Conservation (phyloP, 176 grass and related monocot species). For the Saccharum spontaneum region DNA sequence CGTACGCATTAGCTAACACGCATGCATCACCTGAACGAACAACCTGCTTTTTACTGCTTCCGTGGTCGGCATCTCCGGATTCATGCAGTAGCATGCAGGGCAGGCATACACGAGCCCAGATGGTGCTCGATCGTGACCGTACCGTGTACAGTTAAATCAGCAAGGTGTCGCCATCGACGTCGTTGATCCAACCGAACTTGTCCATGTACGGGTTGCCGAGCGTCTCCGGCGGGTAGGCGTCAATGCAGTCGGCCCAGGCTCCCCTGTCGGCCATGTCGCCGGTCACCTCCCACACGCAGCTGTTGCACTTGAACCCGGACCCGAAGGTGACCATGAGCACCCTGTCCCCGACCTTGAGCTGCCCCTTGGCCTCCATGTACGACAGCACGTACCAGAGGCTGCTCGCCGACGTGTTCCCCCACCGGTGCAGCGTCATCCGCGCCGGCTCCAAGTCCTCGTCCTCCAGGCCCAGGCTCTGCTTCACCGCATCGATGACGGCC, state of each 20-base stretch:
- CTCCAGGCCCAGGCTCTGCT: conserved; percentile 46
- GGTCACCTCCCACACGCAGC: conserved; percentile 68
- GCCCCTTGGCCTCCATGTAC: conserved; percentile 69
- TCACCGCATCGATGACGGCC: conserved; percentile 61
- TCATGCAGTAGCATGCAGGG: not conserved
- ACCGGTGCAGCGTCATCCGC: conserved; percentile 71
- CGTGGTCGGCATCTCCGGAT: not conserved
- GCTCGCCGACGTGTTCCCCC: conserved; percentile 74
- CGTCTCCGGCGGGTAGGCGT: conserved; percentile 53
- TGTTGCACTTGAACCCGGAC: conserved; percentile 78
- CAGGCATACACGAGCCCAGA: not conserved
- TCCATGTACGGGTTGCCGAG: conserved; percentile 57
- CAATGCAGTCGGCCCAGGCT: conserved; percentile 60
- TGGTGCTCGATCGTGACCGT: not conserved
- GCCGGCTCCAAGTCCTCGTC: conserved; percentile 59
- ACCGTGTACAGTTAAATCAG: not conserved
- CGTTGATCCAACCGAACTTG: conserved; percentile 62
- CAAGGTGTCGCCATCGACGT: conserved; percentile 27
- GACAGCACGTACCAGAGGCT: conserved; percentile 76
- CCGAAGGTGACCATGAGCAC: conserved; percentile 79
- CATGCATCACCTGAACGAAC: not conserved
- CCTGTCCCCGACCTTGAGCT: conserved; percentile 49
- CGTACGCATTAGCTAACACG: not conserved
- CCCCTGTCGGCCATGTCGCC: conserved; percentile 45
- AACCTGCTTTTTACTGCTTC: not conserved